Percentiles rank a stretch among this genome's conserved stretches.
These are phyloP conservation scores for Tripterygium wilfordii DNA, from an alignment of 177 flowering plant genomes.

Conservation along the genomic window DNA sequence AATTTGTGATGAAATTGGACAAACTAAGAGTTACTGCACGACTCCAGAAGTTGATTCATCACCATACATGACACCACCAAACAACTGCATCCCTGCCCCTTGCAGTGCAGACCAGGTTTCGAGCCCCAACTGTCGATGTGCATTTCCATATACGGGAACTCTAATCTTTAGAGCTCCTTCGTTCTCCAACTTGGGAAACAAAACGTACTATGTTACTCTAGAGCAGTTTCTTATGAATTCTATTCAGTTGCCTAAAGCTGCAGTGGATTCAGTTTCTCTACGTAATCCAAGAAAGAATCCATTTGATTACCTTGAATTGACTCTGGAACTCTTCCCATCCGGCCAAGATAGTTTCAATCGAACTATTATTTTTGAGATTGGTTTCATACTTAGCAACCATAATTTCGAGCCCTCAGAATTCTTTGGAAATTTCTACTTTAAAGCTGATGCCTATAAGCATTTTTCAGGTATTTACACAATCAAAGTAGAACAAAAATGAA, in stretches of 20 bases:
- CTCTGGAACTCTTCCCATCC: conserved; percentile 35
- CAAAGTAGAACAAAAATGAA: not conserved
- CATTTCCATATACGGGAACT: conserved; percentile 43
- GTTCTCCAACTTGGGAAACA: conserved; percentile 30
- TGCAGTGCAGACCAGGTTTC: conserved; percentile 22
- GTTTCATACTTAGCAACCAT: conserved; percentile 37
- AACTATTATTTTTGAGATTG: conserved; percentile 25
- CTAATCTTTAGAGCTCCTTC: conserved; percentile 32
- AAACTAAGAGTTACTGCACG: conserved; percentile 21
- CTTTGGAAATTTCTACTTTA: conserved; percentile 28
- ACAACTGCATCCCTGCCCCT: conserved; percentile 11
- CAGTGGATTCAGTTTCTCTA: conserved; percentile 48
- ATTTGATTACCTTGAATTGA: conserved; percentile 24
- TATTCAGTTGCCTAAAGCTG: conserved; percentile 16
- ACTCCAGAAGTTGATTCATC: not conserved
- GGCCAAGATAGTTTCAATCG: conserved; percentile 30
- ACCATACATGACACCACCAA: conserved; percentile 27
- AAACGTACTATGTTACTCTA: conserved; percentile 17
- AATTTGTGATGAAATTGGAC: conserved; percentile 15
- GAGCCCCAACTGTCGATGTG: conserved; percentile 50
- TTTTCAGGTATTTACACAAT: conserved; percentile 20
- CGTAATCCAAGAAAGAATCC: conserved; percentile 21
- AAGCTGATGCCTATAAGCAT: conserved; percentile 10
- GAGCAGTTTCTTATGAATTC: conserved; percentile 14
- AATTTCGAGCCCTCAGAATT: conserved; percentile 20